Percentiles rank a stretch among this genome's conserved stretches.
phyloP scores from a whole-genome alignment of 2,329 filamentous ascomycete species.

The Rosellinia necatrix region DNA sequence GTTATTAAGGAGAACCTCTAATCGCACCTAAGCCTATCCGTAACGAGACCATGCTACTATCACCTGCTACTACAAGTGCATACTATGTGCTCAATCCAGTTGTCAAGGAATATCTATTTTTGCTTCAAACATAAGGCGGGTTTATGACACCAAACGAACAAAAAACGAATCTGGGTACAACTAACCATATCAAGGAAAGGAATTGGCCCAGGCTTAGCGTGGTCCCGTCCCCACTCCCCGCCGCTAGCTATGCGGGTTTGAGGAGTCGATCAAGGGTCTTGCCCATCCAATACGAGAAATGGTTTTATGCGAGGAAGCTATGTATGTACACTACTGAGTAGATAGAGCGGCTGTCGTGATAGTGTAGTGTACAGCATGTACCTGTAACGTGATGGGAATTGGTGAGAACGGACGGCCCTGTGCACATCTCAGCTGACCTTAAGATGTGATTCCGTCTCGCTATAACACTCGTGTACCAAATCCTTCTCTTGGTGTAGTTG shows the following conservation, averaged over 20 bases:
- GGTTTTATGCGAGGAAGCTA: constrained; percentile 7
- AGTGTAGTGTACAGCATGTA: no score
- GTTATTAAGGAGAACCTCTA: no score
- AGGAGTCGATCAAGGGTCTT: constrained; percentile 14
- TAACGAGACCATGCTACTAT: neutral
- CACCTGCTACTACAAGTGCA: neutral
- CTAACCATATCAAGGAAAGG: neutral
- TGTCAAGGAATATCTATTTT: neutral
- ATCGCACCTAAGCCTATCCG: no score
- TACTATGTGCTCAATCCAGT: neutral
- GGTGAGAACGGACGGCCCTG: neutral
- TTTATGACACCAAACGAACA: no score
- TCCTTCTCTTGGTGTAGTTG: no score
- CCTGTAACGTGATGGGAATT: no score
- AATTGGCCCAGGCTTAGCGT: constrained; percentile 2
- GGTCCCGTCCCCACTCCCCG: neutral
- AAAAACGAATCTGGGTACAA: neutral
- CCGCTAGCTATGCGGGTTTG: neutral
- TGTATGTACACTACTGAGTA: no score
- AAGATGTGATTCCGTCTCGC: no score
- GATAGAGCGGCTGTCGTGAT: no score
- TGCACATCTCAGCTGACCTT: neutral
- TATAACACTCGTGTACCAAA: no score
- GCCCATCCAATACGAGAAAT: constrained; percentile 21
- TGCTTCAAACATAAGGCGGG: neutral